These are phyloP conservation scores for Dioscorea dumetorum DNA, from an alignment of 106 monocot genomes.

Conservation along the genomic window DNA sequence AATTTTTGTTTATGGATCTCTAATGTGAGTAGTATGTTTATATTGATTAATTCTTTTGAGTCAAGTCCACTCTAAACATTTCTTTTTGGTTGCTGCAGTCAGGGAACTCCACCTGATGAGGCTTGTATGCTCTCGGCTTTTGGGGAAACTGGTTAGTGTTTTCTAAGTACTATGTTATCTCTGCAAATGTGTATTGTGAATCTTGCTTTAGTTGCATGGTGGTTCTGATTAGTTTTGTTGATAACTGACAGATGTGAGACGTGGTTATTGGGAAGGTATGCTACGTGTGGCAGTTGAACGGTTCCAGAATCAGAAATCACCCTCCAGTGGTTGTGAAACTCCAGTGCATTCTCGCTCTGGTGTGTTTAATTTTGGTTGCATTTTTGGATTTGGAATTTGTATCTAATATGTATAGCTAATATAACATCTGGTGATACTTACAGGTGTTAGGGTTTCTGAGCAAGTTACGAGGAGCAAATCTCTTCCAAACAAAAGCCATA, in stretches of 20 bases:
- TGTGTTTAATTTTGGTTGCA: constrained; percentile 7
- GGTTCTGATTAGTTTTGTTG: constrained; percentile 2
- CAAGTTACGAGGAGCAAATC: constrained; percentile 23
- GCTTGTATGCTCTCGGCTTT: constrained; percentile 50
- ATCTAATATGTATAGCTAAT: neutral
- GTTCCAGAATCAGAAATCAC: constrained; percentile 54
- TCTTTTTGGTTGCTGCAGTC: constrained; percentile 48
- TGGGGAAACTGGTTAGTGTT: constrained; percentile 64
- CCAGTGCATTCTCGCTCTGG: constrained; percentile 48
- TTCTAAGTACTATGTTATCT: neutral
- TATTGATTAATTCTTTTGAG: constrained; percentile 1
- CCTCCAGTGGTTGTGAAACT: constrained; percentile 37
- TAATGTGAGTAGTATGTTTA: constrained; percentile 55
- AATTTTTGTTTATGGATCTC: constrained; percentile 92
- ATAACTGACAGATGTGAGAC: constrained; percentile 55
- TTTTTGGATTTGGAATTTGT: neutral
- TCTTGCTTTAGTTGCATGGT: neutral
- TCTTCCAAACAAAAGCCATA: constrained; percentile 38
- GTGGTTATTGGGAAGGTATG: constrained; percentile 52
- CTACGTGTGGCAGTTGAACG: constrained; percentile 52
- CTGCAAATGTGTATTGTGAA: neutral
- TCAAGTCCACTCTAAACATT: neutral
- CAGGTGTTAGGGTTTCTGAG: constrained; percentile 40
- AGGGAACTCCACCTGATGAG: constrained; percentile 82
- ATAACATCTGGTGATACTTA: constrained; percentile 7